Base-by-base conservation (phyloP, 306 rosid species). In the Carpinus viminea region DNA sequence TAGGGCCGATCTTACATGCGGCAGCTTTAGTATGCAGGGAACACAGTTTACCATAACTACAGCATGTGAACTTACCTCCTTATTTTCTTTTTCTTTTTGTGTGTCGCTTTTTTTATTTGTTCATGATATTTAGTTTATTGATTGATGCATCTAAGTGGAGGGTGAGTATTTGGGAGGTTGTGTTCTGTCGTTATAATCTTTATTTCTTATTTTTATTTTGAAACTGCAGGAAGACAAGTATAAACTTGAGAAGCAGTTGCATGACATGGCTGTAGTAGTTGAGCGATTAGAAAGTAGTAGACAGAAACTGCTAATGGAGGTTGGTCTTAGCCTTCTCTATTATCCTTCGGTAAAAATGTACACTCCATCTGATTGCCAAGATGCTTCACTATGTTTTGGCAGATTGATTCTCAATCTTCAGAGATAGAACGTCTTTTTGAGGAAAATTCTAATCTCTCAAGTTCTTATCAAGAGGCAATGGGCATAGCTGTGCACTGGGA, bases 281-380 rank as follows among this genome's bases (percentile, higher is more conserved):
- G 98, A 95, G 83, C 91, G 91, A 85, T 72, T 95, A 91, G 98
- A 95, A 85, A 91, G 85, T 80, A 92, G 98, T 73, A 92, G 96
- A 85, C 98, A 91, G 85, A 95, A 95, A 72, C 98, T 95, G 87
- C 84, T 95, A 41, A 87, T 79, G 79, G 97, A 91, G 95, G 98
- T 92, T 66, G 78, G 50, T 78, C 69, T 16, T 60, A n/a, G 60
- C 72, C 72, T 69, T 47, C 17, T 16, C 16, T 18, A 64, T 82
- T 74, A 17, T 16, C 54, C 61, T 52, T 71, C 18, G 21, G n/a
- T 52, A 55, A 48, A 41, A 77, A 59, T 79, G 11, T 68, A 55
- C 69, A 61, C 83, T 77, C 74, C 80, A 75, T 68, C 85, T 68
- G 60, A 61, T 79, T 62, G 61, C 31, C 50, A 66, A 54, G 48